phyloP scores from a whole-genome alignment of 768 basidiomycete species.

The Auriculariales sp. region DNA sequence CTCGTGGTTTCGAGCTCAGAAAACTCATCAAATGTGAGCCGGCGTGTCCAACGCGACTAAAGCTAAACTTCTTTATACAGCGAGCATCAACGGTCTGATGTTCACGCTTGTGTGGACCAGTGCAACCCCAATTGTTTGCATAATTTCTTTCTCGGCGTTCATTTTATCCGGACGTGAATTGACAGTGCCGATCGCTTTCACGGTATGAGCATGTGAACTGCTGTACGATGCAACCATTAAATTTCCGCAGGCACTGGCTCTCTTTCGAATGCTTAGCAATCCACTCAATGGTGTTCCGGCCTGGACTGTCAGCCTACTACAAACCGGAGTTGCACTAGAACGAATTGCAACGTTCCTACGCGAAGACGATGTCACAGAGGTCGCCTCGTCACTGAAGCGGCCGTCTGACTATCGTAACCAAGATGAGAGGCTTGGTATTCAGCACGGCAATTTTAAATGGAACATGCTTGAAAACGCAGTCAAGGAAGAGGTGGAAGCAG shows the following conservation, averaged over 20 bases:
- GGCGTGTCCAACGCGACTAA: constrained; percentile 1
- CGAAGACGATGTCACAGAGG: constrained; percentile 56
- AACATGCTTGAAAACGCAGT: constrained; percentile 39
- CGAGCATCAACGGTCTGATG: constrained; percentile 56
- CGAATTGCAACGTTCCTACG: constrained; percentile 54
- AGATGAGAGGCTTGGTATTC: constrained; percentile 37
- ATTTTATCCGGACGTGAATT: constrained; percentile 61
- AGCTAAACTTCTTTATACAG: constrained; percentile 16
- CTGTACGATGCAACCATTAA: not conserved
- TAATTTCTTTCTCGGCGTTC: constrained; percentile 65
- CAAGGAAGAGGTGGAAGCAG: constrained; percentile 6
- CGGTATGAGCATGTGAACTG: constrained; percentile 28
- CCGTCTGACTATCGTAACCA: constrained; percentile 13
- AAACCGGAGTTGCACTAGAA: constrained; percentile 50
- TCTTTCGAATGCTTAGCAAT: constrained; percentile 73
- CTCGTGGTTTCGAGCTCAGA: constrained; percentile 27
- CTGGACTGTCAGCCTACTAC: constrained; percentile 53
- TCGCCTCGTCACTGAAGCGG: constrained; percentile 48
- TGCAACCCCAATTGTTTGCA: constrained; percentile 68
- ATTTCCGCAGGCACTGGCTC: constrained; percentile 42
- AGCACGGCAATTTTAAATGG: constrained; percentile 48
- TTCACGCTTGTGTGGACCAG: constrained; percentile 60
- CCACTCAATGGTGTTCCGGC: constrained; percentile 72
- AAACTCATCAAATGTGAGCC: constrained; percentile 56
- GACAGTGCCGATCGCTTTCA: constrained; percentile 72